phyloP scores from a whole-genome alignment of 2,329 filamentous ascomycete species.

The Colletotrichum eremochloae region DNA sequence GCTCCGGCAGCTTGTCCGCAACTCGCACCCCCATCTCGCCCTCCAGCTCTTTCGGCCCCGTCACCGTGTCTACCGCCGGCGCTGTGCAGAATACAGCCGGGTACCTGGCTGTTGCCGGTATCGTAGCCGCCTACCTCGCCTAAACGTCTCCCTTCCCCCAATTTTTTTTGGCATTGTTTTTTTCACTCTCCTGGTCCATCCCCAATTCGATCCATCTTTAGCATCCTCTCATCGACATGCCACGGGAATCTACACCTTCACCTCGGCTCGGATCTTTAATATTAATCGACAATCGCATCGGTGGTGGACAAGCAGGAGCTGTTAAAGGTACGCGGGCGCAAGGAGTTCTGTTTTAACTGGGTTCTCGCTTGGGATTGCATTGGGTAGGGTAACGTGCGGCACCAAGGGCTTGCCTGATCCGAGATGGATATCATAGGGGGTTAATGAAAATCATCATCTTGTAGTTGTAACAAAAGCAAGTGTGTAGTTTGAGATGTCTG shows the following conservation, averaged over 20 bases:
- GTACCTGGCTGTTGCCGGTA: conserved; percentile 54
- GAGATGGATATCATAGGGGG: background rate
- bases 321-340: background rate
- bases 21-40: conserved; percentile 33
- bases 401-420: background rate
- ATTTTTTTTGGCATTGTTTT: background rate
- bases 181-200: background rate
- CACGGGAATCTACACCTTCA: background rate
- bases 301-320: background rate
- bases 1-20: conserved; percentile 8
- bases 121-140: conserved; percentile 57
- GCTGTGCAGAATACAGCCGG: conserved; percentile 50
- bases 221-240: background rate
- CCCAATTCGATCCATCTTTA: background rate
- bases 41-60: conserved; percentile 38
- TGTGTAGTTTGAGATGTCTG: no score
- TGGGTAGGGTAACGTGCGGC: no score
- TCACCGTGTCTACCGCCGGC: conserved; percentile 46
- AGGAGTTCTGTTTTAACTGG: background rate
- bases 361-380: background rate
- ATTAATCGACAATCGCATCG: background rate
- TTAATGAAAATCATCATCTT: background rate
- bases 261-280: background rate
- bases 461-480: background rate
- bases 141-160: conserved; percentile 46